A percentile compares a stretch with the other conserved stretches of the same genome.
Evolutionary conservation across 495 filamentous ascomycete species (phyloP).

Genomic region (Evernia prunastri): DNA sequence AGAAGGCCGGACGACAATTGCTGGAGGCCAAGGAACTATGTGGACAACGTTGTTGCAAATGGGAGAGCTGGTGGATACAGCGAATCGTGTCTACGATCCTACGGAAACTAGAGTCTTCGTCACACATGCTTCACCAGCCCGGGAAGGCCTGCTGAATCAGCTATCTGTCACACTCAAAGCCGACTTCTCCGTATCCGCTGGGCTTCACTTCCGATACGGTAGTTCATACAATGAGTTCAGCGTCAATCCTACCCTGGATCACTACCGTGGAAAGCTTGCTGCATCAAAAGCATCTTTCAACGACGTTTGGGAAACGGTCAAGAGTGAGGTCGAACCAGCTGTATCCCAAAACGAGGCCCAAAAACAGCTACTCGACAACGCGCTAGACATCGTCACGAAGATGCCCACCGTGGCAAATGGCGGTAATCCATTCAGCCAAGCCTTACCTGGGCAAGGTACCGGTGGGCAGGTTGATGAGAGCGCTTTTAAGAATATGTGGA

Average conservation of each 20-base stretch:
- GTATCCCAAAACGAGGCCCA: conserved; percentile 90
- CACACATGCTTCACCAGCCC: conserved; percentile 93
- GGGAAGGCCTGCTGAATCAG: conserved; percentile 96
- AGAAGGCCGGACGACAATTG: conserved; percentile 95
- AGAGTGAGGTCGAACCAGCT: conserved; percentile 85
- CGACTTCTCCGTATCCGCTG: conserved; percentile 96
- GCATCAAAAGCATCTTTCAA: conserved; percentile 98
- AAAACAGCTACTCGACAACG: conserved; percentile 81
- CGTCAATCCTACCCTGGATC: conserved; percentile 95
- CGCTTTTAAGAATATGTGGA: conserved; percentile 99
- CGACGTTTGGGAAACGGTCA: conserved; percentile 99
- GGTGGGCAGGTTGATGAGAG: conserved; percentile 94
- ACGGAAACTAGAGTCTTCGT: conserved; percentile 97
- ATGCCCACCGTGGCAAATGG: conserved; percentile 94
- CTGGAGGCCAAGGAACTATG: conserved; percentile 98
- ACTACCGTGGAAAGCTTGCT: conserved; percentile 99
- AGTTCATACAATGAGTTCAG: conserved; percentile 99
- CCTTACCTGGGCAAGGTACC: conserved; percentile 60
- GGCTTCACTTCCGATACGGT: conserved; percentile 96
- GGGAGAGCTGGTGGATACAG: conserved; percentile 96
- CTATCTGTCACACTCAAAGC: conserved; percentile 96
- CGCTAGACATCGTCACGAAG: conserved; percentile 82
- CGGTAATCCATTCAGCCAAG: conserved; percentile 92
- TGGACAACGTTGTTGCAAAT: conserved; percentile 98
- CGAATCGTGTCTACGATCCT: conserved; percentile 95